Conservation (phyloP, 1,284 basidiomycete genomes). For the Sporisorium iseilematis-ciliati region DNA sequence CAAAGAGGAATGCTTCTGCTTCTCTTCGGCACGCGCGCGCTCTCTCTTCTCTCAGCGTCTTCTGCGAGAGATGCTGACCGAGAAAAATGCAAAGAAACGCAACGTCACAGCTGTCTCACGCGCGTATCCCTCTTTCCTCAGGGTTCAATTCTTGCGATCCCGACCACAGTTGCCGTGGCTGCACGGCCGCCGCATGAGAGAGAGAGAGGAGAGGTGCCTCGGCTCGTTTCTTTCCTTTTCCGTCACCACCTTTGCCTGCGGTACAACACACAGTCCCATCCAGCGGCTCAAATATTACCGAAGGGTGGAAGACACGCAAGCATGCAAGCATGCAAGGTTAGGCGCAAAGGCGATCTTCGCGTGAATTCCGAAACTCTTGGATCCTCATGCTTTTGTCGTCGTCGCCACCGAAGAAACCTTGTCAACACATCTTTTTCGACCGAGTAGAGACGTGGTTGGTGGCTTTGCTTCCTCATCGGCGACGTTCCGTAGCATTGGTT, state of each 20-base stretch:
- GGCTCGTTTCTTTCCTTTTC: background rate
- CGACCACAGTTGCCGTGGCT: background rate
- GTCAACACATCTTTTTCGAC: background rate
- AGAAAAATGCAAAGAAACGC: no score
- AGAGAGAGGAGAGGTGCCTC: background rate
- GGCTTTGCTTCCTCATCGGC: background rate
- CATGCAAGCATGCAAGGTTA: no score
- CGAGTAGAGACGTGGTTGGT: background rate
- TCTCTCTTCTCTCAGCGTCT: background rate
- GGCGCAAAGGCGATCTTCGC: background rate
- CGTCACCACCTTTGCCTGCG: background rate
- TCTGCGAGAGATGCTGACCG: background rate
- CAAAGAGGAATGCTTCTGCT: background rate
- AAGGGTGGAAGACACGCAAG: no score
- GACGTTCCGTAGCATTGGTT: slow-evolving; percentile 1
- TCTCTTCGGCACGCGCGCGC: background rate
- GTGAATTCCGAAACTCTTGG: background rate
- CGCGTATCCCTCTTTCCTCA: no score
- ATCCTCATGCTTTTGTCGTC: background rate
- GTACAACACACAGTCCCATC: background rate
- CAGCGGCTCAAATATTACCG: background rate
- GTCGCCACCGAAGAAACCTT: background rate
- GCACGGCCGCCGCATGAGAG: background rate
- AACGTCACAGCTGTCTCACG: no score
- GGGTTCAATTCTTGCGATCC: background rate